A percentile compares a stretch with the other conserved stretches of the same genome.
Conservation (phyloP, 2,329 filamentous ascomycete genomes). For the Sordariomycetes sp. region DNA sequence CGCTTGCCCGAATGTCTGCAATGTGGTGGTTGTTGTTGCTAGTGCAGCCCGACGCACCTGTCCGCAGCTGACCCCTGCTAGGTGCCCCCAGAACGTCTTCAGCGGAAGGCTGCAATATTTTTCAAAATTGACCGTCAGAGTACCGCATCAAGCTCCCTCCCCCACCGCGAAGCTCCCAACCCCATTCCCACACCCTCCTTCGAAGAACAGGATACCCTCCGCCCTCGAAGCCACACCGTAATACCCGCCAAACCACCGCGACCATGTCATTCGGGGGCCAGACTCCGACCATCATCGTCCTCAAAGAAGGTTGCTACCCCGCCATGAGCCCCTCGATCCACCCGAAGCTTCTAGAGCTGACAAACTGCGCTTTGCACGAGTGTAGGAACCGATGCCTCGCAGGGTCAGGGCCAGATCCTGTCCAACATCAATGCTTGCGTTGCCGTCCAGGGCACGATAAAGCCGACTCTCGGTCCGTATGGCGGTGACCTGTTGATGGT, state of each 20-base stretch:
- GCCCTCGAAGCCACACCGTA: background rate
- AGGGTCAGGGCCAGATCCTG: conserved; percentile 91
- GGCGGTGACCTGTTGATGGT: conserved; percentile 94
- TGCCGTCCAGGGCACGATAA: conserved; percentile 90
- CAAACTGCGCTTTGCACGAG: conserved; percentile 6
- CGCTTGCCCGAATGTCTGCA: too few species aligned
- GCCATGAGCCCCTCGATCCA: conserved; percentile 22
- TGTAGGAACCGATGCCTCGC: conserved; percentile 88
- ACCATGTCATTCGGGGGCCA: conserved; percentile 94
- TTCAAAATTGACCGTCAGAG: background rate
- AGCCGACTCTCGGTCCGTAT: conserved; percentile 91
- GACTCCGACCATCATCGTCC: conserved; percentile 94
- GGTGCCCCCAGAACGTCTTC: background rate
- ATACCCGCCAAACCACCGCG: conserved; percentile 6
- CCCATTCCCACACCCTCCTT: background rate
- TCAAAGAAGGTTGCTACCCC: conserved; percentile 69
- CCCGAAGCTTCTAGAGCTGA: conserved; percentile 1
- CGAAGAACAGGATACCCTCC: background rate
- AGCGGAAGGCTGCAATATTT: background rate
- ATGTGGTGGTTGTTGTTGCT: too few species aligned
- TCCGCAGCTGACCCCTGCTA: background rate
- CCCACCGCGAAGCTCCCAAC: background rate
- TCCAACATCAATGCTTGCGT: conserved; percentile 98
- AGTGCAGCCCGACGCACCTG: background rate
- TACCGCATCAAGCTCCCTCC: background rate